A percentile compares a stretch with the other conserved stretches of the same genome.
These are phyloP conservation scores for Penicillium sp. DNA, from an alignment of 2,329 filamentous ascomycete species.

Conservation along the genomic window DNA sequence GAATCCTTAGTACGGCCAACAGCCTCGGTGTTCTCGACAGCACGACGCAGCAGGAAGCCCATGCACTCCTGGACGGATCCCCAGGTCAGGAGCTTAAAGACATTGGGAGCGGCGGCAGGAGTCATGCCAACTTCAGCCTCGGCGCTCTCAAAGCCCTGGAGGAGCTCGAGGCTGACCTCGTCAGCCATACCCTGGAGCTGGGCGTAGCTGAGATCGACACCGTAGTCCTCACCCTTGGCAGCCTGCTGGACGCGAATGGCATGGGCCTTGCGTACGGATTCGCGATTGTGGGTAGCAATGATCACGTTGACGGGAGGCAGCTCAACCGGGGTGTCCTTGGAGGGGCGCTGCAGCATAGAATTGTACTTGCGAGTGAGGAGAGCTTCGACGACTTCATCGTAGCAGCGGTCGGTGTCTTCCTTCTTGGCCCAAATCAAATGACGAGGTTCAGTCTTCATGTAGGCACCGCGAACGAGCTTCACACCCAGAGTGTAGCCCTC, in stretches of 20 bases:
- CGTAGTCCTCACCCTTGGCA: conserved; percentile 45
- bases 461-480: conserved; percentile 59
- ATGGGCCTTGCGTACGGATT: conserved; percentile 58
- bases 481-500: conserved; percentile 57
- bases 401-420: conserved; percentile 54
- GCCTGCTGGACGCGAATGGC: conserved; percentile 51
- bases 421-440: conserved; percentile 53
- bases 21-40: conserved; percentile 73
- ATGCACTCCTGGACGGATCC: conserved; percentile 63
- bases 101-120: conserved; percentile 48
- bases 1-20: conserved; percentile 56
- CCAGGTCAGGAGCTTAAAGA: conserved; percentile 65
- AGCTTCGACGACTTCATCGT: conserved; percentile 60
- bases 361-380: conserved; percentile 64
- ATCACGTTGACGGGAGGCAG: conserved; percentile 55
- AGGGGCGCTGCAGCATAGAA: conserved; percentile 52
- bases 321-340: conserved; percentile 41
- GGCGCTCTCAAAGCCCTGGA: conserved; percentile 47
- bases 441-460: conserved; percentile 54
- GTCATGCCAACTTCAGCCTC: conserved; percentile 29
- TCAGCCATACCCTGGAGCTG: conserved; percentile 97
- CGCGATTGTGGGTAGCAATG: conserved; percentile 63
- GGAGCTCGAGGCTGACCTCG: conserved; percentile 71
- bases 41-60: conserved; percentile 65
- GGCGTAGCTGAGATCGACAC: conserved; percentile 63